Evolutionary conservation across 2,329 filamentous ascomycete genomes (phyloP), one percentile per base, ranked within the genome.

Genomic region (Pestalotiopsis sp.): DNA sequence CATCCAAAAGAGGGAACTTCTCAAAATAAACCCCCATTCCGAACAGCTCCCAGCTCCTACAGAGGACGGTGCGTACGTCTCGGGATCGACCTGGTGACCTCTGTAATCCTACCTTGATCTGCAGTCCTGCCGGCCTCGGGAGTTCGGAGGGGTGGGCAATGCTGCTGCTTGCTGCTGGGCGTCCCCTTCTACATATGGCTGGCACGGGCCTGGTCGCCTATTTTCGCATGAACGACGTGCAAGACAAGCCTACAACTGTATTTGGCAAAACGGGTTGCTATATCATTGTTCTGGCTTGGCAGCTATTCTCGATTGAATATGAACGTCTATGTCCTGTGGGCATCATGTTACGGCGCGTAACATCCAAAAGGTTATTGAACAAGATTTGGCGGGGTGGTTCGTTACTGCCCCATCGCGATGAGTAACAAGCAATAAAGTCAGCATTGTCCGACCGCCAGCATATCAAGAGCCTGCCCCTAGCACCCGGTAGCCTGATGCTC

Each of bases 171-270:
- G 31, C 31, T 31, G 31, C 31, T 31, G 4, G 31, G 9, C 31
- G 31, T 31, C 31, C 31, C 7, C 31, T 36, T 36, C 31, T 11
- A 9, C 31, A 36, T 36, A 36, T 36, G 45, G 45, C 45, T n/a
- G 45, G 59, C 31, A 36, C 59, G 36, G 59, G 59, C 31, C 59
- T 62, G 59, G 25, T 31, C 59, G 59, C 59, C 59, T 62, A 39
- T 36, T 41, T 39, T 20, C 57, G 45, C 14, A n/a, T 20, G 20
- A 52, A 9, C 17, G 20, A 20, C 14, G 20, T 20, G 17, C 17
- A 52, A n/a, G n/a, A 20, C 12, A 45, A 45, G 17, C 41, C 12
- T 14, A 45, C 12, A 17, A 17, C 45, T 20, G 45, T 6, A 52
- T 52, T n/a, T 52, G 45, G 45, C 9, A 17, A 52, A 52, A 36